Evolutionary conservation across 2,329 filamentous ascomycete species (phyloP).

Genomic region (Chaetomium olivaceum): DNA sequence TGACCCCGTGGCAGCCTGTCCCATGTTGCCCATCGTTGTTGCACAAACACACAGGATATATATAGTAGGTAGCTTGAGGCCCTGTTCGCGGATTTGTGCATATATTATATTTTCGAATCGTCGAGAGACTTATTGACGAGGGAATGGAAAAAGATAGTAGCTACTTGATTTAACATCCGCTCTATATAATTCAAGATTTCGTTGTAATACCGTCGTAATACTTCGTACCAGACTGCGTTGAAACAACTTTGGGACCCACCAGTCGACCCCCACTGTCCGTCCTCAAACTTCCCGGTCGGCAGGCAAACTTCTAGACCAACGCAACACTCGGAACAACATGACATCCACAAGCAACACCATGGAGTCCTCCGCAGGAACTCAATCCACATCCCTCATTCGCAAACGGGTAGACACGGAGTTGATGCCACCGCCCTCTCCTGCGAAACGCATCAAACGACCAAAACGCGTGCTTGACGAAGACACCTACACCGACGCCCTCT

Average conservation of each 20-base stretch:
- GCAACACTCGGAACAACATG: neutral
- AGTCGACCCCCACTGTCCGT: too few species aligned
- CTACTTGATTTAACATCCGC: too few species aligned
- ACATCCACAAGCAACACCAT: slow-evolving; percentile 35
- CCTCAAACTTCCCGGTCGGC: too few species aligned
- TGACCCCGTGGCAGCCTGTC: neutral
- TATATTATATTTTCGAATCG: neutral
- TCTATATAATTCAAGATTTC: too few species aligned
- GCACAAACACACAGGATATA: too few species aligned
- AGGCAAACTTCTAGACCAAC: neutral
- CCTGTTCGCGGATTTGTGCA: neutral
- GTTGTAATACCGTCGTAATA: too few species aligned
- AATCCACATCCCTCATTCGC: slow-evolving; percentile 62
- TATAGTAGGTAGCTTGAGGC: too few species aligned
- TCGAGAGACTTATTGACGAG: too few species aligned
- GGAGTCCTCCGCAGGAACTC: slow-evolving; percentile 37
- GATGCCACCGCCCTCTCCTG: slow-evolving; percentile 83
- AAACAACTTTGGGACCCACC: too few species aligned
- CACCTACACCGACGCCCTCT: slow-evolving; percentile 84
- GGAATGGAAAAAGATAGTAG: too few species aligned
- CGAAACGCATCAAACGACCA: slow-evolving; percentile 90
- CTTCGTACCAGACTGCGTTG: too few species aligned
- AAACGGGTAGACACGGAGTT: slow-evolving; percentile 70
- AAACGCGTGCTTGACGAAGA: slow-evolving; percentile 90
- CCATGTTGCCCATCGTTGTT: too few species aligned